Evolutionary conservation across 2,329 filamentous ascomycete genomes (phyloP).

Genomic region (Claviceps digitariae): DNA sequence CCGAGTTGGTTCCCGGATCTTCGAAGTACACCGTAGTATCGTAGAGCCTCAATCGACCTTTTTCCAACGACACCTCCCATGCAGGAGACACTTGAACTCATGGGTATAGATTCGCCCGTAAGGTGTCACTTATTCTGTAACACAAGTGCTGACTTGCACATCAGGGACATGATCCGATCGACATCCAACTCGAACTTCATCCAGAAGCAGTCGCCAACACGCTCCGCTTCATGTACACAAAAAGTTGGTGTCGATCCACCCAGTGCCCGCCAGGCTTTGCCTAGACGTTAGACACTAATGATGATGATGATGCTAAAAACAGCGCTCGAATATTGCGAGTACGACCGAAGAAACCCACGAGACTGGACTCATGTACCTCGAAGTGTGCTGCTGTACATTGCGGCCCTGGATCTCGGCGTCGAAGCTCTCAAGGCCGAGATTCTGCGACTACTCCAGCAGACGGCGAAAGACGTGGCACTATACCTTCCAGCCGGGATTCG

Average conservation of each 20-base stretch:
- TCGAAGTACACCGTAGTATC: slow-evolving; percentile 22
- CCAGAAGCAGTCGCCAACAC: slow-evolving; percentile 16
- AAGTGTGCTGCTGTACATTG: slow-evolving; percentile 20
- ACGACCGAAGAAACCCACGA: slow-evolving; percentile 11
- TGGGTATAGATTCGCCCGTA: not conserved
- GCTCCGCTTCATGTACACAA: slow-evolving; percentile 23
- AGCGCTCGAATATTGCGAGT: slow-evolving; percentile 12
- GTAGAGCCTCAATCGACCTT: slow-evolving; percentile 19
- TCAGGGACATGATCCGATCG: slow-evolving; percentile 17
- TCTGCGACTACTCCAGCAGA: slow-evolving; percentile 15
- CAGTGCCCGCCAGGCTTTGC: not conserved
- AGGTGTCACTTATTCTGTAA: not conserved
- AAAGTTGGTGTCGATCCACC: slow-evolving; percentile 12
- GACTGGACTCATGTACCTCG: slow-evolving; percentile 18
- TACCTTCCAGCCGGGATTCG: slow-evolving; percentile 9
- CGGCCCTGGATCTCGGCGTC: slow-evolving; percentile 17
- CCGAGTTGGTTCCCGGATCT: slow-evolving; percentile 11
- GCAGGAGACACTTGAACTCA: slow-evolving; percentile 12
- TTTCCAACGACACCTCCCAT: slow-evolving; percentile 20
- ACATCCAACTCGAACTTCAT: slow-evolving; percentile 13
- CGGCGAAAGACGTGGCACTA: slow-evolving; percentile 11
- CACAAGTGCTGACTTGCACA: not conserved
- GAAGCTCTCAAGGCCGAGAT: slow-evolving; percentile 15
- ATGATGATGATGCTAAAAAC: no score
- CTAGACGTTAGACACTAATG: not conserved